These are phyloP conservation scores for Modicella reniformis DNA, from an alignment of 371 early-diverging fungal species.

Conservation along the genomic window DNA sequence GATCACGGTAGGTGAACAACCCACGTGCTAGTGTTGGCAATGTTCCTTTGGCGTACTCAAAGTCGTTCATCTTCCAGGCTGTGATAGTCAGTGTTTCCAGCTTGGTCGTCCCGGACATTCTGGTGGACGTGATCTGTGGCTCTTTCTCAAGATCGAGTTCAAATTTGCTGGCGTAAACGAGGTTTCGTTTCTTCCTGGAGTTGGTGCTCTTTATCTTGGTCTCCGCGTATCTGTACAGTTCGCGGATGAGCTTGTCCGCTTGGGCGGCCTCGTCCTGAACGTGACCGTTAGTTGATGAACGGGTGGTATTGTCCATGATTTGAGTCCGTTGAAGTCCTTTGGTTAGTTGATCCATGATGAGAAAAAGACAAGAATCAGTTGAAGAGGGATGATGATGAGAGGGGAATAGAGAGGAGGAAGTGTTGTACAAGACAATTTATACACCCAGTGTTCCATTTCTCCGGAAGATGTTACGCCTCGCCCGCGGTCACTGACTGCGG, in stretches of 20 bases:
- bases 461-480: not conserved
- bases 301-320: conserved; percentile 11
- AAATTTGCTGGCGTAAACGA: conserved; percentile 33
- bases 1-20: conserved; percentile 72
- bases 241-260: conserved; percentile 36
- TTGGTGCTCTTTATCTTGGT: conserved; percentile 11
- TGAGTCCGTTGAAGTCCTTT: conserved; percentile 14
- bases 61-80: conserved; percentile 74
- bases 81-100: conserved; percentile 27
- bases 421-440: no score
- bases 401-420: not conserved
- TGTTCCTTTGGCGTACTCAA: conserved; percentile 48
- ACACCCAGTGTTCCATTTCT: not conserved
- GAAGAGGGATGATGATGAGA: not conserved
- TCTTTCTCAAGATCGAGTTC: conserved; percentile 29
- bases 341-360: conserved; percentile 24
- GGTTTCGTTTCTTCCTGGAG: conserved; percentile 26
- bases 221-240: conserved; percentile 18
- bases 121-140: not conserved
- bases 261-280: conserved; percentile 12
- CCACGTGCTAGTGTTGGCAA: conserved; percentile 87
- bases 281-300: not conserved
- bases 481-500: conserved; percentile 11
- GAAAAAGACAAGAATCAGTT: not conserved
- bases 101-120: not conserved